Percentiles rank a stretch among this genome's conserved stretches.
Conservation (phyloP, 805 yeast species). For the Schwanniomyces sp. region DNA sequence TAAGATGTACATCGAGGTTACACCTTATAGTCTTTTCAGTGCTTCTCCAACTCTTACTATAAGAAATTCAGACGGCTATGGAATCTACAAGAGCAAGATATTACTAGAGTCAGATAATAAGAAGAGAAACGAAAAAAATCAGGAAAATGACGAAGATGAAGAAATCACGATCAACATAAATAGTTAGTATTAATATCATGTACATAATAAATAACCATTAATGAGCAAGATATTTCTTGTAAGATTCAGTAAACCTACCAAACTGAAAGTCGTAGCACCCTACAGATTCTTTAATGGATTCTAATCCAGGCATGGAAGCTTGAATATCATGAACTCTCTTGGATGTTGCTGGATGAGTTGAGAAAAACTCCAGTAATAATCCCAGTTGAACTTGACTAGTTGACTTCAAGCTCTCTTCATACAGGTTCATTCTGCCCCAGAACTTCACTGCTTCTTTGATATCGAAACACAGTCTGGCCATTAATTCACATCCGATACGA, state of each 20-base stretch:
- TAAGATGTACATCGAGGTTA: conserved; percentile 12
- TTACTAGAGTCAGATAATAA: conserved; percentile 3
- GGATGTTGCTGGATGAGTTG: conserved; percentile 88
- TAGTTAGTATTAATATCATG: not conserved
- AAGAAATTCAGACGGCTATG: conserved; percentile 1
- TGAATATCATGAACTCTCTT: conserved; percentile 68
- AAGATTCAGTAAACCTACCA: conserved; percentile 14
- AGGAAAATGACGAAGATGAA: conserved; percentile 4
- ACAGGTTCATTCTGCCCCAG: conserved; percentile 77
- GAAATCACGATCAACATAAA: conserved; percentile 12
- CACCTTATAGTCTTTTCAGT: conserved; percentile 10
- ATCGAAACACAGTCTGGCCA: conserved; percentile 87
- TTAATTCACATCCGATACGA: conserved; percentile 85
- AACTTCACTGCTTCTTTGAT: conserved; percentile 71
- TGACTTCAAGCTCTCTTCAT: conserved; percentile 43
- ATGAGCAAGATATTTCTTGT: conserved; percentile 12
- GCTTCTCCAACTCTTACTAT: not conserved
- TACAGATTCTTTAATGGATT: conserved; percentile 38
- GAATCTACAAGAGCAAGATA: conserved; percentile 6
- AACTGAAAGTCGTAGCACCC: conserved; percentile 36
- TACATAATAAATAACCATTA: not conserved
- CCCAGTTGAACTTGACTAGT: conserved; percentile 17
- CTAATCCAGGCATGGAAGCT: conserved; percentile 65
- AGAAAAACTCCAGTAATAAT: conserved; percentile 58
- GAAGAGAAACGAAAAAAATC: conserved; percentile 1